Evolutionary conservation across 2,329 filamentous ascomycete genomes (phyloP).

Genomic region (Xylariales sp.): DNA sequence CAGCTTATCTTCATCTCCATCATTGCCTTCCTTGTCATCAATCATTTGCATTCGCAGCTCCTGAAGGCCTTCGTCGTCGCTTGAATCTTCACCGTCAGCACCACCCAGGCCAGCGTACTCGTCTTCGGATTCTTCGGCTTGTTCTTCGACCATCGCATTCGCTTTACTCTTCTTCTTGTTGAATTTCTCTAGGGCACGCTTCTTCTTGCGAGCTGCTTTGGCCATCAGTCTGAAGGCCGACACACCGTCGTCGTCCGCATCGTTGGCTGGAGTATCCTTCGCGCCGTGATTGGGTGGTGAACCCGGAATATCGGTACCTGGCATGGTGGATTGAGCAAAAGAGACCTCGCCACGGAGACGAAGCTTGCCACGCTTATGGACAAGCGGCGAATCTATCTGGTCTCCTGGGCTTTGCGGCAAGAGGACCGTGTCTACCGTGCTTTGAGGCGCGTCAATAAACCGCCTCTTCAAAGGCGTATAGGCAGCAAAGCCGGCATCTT

Average conservation of each 20-base stretch:
- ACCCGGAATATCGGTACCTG: slow-evolving; percentile 37
- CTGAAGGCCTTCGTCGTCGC: slow-evolving; percentile 68
- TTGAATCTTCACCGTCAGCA: slow-evolving; percentile 79
- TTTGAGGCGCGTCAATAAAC: slow-evolving; percentile 60
- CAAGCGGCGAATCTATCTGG: slow-evolving; percentile 58
- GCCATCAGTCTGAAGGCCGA: slow-evolving; percentile 68
- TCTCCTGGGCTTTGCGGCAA: slow-evolving; percentile 29
- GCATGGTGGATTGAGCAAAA: slow-evolving; percentile 23
- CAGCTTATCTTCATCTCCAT: slow-evolving; percentile 70
- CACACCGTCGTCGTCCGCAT: slow-evolving; percentile 11
- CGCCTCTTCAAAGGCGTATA: slow-evolving; percentile 67
- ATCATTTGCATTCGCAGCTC: slow-evolving; percentile 80
- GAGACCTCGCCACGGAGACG: slow-evolving; percentile 16
- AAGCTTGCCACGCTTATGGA: slow-evolving; percentile 55
- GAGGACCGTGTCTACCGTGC: slow-evolving; percentile 68
- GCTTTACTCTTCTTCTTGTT: slow-evolving; percentile 86
- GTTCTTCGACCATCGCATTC: slow-evolving; percentile 83
- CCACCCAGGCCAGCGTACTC: slow-evolving; percentile 95
- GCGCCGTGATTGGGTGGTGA: slow-evolving; percentile 33
- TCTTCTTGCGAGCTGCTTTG: slow-evolving; percentile 56
- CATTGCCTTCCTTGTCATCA: slow-evolving; percentile 72
- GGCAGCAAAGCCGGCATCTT: slow-evolving; percentile 73
- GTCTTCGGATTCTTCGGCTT: slow-evolving; percentile 95
- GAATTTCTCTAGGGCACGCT: slow-evolving; percentile 52
- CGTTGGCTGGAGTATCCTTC: slow-evolving; percentile 38